Percentiles rank a stretch among this genome's conserved stretches.
phyloP scores from a whole-genome alignment of 208 protist genomes.

The Porcisia hertigi region DNA sequence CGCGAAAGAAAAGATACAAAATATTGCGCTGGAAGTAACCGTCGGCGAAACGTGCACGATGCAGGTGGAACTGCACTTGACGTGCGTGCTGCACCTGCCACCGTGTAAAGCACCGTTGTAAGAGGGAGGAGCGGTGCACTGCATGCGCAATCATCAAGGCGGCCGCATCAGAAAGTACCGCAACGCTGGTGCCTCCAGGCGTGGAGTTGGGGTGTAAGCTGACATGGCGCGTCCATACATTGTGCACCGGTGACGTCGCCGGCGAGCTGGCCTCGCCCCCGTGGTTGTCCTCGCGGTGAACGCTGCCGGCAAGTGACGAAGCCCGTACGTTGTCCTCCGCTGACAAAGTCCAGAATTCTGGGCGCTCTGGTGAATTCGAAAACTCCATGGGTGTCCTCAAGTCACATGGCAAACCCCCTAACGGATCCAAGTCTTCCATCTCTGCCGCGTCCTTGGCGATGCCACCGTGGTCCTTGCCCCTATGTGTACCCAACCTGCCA shows the following conservation, averaged over 20 bases:
- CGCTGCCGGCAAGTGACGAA: not conserved
- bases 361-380: not conserved
- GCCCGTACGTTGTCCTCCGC: not conserved
- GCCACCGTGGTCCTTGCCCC: not conserved
- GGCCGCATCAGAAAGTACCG: conserved; percentile 25
- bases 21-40: conserved; percentile 38
- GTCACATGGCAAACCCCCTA: not conserved
- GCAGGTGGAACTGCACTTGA: conserved; percentile 11
- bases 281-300: not conserved
- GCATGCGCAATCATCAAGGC: conserved; percentile 45
- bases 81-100: conserved; percentile 23
- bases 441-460: not conserved
- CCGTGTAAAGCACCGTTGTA: conserved; percentile 17
- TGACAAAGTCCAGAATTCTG: not conserved
- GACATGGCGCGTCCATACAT: conserved; percentile 17
- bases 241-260: not conserved
- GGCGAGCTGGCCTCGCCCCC: not conserved
- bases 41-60: conserved; percentile 29
- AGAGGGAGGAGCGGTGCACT: conserved; percentile 30
- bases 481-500: conserved; percentile 5
- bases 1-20: conserved; percentile 56
- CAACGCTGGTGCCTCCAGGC: not conserved
- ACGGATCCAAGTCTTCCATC: not conserved
- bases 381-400: conserved; percentile 9
- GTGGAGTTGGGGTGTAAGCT: not conserved